phyloP scores from a whole-genome alignment of 306 rosid species.

The Mimosa bimucronata region DNA sequence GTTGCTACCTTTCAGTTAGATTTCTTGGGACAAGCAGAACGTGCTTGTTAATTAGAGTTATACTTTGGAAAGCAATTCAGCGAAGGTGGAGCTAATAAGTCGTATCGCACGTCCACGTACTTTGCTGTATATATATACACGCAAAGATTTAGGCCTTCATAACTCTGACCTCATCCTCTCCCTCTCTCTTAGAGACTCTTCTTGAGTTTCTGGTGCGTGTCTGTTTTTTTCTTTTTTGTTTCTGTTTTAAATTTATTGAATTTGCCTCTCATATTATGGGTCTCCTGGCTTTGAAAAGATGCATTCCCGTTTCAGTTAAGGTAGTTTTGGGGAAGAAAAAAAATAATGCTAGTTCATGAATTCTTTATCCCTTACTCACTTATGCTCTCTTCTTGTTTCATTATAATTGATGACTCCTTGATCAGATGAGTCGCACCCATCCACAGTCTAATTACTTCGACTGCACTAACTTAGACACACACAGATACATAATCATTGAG shows the following conservation, averaged over 20 bases:
- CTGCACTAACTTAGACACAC: too few species aligned
- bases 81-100: too few species aligned
- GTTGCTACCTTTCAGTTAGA: neutral
- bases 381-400: too few species aligned
- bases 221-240: neutral
- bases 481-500: too few species aligned
- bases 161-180: neutral
- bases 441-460: too few species aligned
- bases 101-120: too few species aligned
- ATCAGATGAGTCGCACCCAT: too few species aligned
- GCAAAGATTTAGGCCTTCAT: neutral
- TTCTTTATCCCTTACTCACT: too few species aligned
- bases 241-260: too few species aligned
- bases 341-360: neutral
- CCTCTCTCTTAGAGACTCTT: too few species aligned
- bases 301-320: neutral
- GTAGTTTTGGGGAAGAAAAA: neutral
- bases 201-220: slow-evolving; percentile 28
- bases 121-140: neutral
- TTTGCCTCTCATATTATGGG: neutral
- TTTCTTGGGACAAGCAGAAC: neutral
- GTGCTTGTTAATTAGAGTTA: neutral
- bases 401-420: too few species aligned
- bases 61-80: neutral
- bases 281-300: too few species aligned